phyloP scores from a whole-genome alignment of 768 basidiomycete species.

The Boletus speciosus region DNA sequence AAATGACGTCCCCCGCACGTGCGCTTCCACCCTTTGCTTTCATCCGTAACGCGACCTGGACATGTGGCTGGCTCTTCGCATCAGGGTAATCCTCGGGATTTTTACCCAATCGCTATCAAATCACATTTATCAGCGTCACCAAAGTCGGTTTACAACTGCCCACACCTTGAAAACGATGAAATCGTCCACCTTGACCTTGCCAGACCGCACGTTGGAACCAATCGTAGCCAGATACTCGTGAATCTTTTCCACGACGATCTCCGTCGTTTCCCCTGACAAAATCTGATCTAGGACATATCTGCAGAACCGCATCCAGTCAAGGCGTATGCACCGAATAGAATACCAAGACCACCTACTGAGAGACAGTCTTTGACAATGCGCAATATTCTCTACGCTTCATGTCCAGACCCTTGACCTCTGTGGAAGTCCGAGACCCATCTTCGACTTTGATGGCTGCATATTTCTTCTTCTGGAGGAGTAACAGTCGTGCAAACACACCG shows the following conservation, averaged over 20 bases:
- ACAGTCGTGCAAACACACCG: conserved; percentile 85
- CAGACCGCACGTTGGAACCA: conserved; percentile 74
- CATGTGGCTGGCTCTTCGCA: conserved; percentile 91
- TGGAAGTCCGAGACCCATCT: conserved; percentile 70
- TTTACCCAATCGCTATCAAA: conserved; percentile 81
- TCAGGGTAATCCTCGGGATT: conserved; percentile 97
- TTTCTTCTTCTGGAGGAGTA: conserved; percentile 98
- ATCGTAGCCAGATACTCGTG: conserved; percentile 84
- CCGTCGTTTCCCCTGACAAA: conserved; percentile 86
- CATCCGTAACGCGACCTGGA: conserved; percentile 91
- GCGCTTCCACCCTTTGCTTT: conserved; percentile 80
- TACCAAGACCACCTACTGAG: conserved; percentile 58
- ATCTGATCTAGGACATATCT: conserved; percentile 91
- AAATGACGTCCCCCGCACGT: conserved; percentile 87
- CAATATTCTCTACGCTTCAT: conserved; percentile 99
- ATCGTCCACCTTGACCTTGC: conserved; percentile 82
- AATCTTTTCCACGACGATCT: conserved; percentile 83
- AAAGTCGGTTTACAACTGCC: background rate
- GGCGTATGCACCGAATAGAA: background rate
- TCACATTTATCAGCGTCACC: background rate
- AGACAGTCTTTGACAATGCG: conserved; percentile 85
- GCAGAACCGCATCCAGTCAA: background rate
- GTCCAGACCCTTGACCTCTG: conserved; percentile 94
- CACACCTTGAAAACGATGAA: conserved; percentile 91
- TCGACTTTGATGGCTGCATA: conserved; percentile 97